These are phyloP conservation scores for Diutina sp. DNA, from an alignment of 1,139 yeast species.

Conservation along the genomic window DNA sequence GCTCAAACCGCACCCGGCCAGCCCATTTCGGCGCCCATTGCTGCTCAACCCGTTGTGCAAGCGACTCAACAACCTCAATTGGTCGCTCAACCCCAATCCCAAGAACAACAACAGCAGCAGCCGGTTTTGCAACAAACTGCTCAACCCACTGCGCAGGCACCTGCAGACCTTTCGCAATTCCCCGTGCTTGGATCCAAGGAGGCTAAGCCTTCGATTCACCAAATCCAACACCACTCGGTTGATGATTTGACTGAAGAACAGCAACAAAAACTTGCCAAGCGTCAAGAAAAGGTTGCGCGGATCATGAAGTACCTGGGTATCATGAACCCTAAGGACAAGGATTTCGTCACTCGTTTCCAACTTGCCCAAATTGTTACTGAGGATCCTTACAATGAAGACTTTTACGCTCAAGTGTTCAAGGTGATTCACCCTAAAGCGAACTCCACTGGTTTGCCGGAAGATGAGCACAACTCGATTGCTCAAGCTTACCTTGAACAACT, in stretches of 20 bases:
- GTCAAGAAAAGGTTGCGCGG: constrained; percentile 71
- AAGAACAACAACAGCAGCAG: background rate
- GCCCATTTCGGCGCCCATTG: background rate
- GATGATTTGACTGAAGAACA: constrained; percentile 28
- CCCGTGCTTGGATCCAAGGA: constrained; percentile 39
- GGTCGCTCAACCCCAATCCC: background rate
- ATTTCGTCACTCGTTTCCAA: constrained; percentile 87
- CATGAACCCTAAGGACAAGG: constrained; percentile 95
- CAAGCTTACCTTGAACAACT: constrained; percentile 92
- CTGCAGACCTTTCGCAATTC: constrained; percentile 33
- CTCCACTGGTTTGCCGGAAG: constrained; percentile 9
- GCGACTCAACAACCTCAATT: background rate
- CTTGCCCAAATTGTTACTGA: constrained; percentile 92
- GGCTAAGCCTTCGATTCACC: constrained; percentile 6
- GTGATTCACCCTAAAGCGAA: constrained; percentile 55
- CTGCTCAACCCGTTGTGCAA: background rate
- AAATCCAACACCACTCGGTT: constrained; percentile 16
- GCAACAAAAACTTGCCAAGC: constrained; percentile 43
- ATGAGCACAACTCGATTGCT: constrained; percentile 58
- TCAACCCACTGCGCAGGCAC: constrained; percentile 3
- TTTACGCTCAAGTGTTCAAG: constrained; percentile 87
- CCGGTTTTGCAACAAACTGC: background rate
- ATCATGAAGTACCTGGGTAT: constrained; percentile 80
- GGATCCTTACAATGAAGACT: constrained; percentile 95
- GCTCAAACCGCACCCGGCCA: constrained; percentile 4